phyloP scores from a whole-genome alignment of 495 filamentous ascomycete species.

The Haplographium delicatum region DNA sequence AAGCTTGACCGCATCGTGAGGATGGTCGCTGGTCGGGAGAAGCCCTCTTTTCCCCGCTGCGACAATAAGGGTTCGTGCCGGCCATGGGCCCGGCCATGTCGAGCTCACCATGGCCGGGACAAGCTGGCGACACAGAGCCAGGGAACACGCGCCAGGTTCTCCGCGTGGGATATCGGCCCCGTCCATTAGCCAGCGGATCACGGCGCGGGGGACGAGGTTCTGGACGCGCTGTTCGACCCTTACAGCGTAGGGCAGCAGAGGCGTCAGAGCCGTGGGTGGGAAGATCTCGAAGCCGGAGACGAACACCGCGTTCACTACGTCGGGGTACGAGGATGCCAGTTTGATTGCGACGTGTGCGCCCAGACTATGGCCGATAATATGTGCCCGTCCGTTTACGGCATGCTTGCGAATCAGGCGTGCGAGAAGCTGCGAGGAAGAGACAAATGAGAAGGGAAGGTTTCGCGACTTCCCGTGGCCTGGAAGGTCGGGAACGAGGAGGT shows the following conservation, averaged over 20 bases:
- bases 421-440: neutral
- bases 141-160: neutral
- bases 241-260: neutral
- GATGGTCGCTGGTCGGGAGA: conserved; percentile 3
- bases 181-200: conserved; percentile 2
- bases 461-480: conserved; percentile 4
- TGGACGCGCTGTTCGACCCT: neutral
- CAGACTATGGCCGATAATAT: conserved; percentile 7
- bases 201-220: neutral
- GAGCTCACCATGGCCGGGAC: neutral
- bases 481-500: conserved; percentile 9
- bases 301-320: neutral
- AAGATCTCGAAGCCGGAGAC: conserved; percentile 1
- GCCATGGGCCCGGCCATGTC: conserved; percentile 4
- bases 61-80: conserved; percentile 1
- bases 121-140: neutral
- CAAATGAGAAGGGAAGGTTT: conserved; percentile 1
- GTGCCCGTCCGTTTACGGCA: neutral
- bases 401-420: conserved; percentile 1
- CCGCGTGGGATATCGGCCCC: neutral
- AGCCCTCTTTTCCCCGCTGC: conserved; percentile 9
- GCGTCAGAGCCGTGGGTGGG: neutral
- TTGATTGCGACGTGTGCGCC: conserved; percentile 5
- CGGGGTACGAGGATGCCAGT: neutral
- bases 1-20: conserved; percentile 1